These are phyloP conservation scores for Myrica gale DNA, from an alignment of 306 rosid species.

Conservation along the genomic window DNA sequence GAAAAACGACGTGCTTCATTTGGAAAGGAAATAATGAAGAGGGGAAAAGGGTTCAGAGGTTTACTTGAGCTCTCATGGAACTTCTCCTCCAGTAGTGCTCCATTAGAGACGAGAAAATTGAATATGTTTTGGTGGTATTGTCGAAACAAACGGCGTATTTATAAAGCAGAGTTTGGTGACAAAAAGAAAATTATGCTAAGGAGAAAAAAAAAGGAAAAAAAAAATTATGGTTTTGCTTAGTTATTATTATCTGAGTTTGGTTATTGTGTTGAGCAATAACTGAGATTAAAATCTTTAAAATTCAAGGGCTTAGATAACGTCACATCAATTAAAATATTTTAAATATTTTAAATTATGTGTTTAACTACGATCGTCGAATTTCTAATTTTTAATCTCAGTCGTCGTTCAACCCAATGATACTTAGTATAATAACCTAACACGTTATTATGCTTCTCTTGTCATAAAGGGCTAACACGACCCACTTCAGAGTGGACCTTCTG, in stretches of 20 bases:
- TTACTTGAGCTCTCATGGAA: constrained; percentile 31
- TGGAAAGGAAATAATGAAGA: too few species aligned
- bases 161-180: neutral
- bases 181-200: neutral
- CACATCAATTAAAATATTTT: too few species aligned
- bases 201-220: neutral
- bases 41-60: neutral
- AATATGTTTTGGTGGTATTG: constrained; percentile 17
- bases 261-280: too few species aligned
- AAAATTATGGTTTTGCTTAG: neutral
- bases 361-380: too few species aligned
- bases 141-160: constrained; percentile 10
- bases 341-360: too few species aligned
- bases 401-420: too few species aligned
- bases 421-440: too few species aligned
- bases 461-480: too few species aligned
- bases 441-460: neutral
- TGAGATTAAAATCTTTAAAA: too few species aligned
- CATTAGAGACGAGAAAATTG: constrained; percentile 15
- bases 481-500: neutral
- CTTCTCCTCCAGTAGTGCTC: constrained; percentile 13
- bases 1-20: too few species aligned
- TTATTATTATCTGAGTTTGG: neutral
- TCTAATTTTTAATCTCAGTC: too few species aligned
- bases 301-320: too few species aligned